Evolutionary conservation across 228 moss, liverwort and hornwort species (phyloP).

Genomic region (Sphagnum magellanicum): DNA sequence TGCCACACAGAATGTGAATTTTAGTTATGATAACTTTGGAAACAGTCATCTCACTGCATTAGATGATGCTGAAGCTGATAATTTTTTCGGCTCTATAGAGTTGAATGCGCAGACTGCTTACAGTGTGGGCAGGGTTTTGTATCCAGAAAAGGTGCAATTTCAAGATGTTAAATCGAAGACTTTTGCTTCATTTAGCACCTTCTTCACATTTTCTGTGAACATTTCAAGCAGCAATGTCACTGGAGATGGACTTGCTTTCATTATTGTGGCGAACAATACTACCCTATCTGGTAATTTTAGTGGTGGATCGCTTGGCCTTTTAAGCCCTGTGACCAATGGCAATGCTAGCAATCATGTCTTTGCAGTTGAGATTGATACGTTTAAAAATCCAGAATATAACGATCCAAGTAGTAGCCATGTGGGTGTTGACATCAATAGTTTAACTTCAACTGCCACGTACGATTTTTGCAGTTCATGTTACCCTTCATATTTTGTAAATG

Average conservation of each 20-base stretch:
- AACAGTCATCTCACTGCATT: accelerated
- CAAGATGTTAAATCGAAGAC: neutral
- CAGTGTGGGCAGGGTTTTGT: too few species aligned
- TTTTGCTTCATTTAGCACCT: slow-evolving; percentile 6
- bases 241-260: slow-evolving; percentile 7
- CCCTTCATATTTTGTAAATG: slow-evolving; percentile 11
- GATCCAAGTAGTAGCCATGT: slow-evolving; percentile 16
- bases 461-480: slow-evolving; percentile 5
- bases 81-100: too few species aligned
- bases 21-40: too few species aligned
- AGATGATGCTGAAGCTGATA: too few species aligned
- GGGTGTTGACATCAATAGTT: slow-evolving; percentile 15
- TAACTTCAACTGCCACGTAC: slow-evolving; percentile 6
- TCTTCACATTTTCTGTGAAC: too few species aligned
- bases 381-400: neutral
- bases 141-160: too few species aligned
- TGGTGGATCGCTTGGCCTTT: slow-evolving; percentile 1
- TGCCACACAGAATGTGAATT: too few species aligned
- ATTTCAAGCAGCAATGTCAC: too few species aligned
- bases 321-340: neutral
- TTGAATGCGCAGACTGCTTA: accelerated
- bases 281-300: too few species aligned
- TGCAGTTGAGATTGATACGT: slow-evolving; percentile 24
- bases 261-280: too few species aligned
- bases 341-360: slow-evolving; percentile 3